Evolutionary conservation across 2,329 filamentous ascomycete genomes (phyloP).

Genomic region (Tolypocladium cylindrosporum): DNA sequence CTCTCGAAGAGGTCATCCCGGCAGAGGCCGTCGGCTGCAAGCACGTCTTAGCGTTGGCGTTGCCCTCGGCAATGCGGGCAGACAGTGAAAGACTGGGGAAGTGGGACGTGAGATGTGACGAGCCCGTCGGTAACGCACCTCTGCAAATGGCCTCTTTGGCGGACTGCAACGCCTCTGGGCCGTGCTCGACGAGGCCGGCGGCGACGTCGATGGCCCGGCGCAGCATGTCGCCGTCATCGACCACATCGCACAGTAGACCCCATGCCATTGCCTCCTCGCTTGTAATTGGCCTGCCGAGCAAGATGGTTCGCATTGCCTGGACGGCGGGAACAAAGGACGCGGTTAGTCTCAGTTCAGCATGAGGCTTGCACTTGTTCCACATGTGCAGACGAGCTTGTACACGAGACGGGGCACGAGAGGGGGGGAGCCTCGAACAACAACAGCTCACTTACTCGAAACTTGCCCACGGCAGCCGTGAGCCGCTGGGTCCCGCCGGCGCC

Average conservation of each 20-base stretch:
- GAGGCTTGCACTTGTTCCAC: not conserved
- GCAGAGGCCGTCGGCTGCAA: constrained; percentile 14
- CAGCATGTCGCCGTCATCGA: constrained; percentile 15
- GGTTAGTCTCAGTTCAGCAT: not conserved
- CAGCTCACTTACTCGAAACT: constrained; percentile 23
- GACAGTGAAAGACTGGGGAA: not conserved
- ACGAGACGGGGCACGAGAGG: not conserved
- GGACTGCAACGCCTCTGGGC: constrained; percentile 14
- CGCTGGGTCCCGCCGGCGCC: constrained; percentile 30
- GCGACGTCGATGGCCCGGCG: constrained; percentile 13
- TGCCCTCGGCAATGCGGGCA: not conserved
- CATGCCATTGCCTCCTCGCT: constrained; percentile 14
- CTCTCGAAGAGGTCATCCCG: constrained; percentile 23
- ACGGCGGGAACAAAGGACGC: not conserved
- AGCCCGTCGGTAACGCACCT: constrained; percentile 7
- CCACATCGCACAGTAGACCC: constrained; percentile 15
- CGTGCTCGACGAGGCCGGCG: constrained; percentile 11
- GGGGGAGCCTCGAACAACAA: not conserved
- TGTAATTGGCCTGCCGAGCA: constrained; percentile 16
- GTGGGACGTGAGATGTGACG: not conserved
- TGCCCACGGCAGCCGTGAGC: constrained; percentile 28
- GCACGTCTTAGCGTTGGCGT: not conserved
- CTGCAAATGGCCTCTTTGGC: constrained; percentile 19
- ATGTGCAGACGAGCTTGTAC: not conserved
- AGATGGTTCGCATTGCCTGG: constrained; percentile 19